Evolutionary conservation across 1,284 basidiomycete species (phyloP), one percentile per base, ranked within the genome.

Genomic region (Trametes pubescens): DNA sequence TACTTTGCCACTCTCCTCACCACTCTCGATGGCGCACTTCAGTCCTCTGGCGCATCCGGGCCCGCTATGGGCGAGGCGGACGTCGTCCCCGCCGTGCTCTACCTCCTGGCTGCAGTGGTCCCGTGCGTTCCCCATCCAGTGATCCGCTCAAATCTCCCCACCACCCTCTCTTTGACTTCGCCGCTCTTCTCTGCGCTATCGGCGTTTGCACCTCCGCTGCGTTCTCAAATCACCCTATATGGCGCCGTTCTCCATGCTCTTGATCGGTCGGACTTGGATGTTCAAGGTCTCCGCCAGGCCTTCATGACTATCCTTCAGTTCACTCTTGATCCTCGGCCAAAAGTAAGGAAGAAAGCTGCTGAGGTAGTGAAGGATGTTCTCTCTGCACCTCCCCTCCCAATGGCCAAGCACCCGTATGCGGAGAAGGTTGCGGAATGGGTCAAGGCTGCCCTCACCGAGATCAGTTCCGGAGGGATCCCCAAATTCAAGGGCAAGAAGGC

Each of bases 281-380:
- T 79, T 66, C 88, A 82, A 72, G 89, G 80, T 76, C 84, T 92
- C 70, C 87, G 92, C 51, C 90, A 94, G 74, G 82, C 86, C 1
- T 95, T 93, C 78, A 88, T 89, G 37, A 88, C 89, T 24, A 81
- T 97, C 52, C 81, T 99, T 52, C 89, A 93, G 64, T 81, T 99
- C 55, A 91, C 89, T 70, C 82, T 95, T 55, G 97, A 99, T 80
- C 85, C 90, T 1, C 83, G 97, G 51, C 97, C 98, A 40, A 99
- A 99, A 81, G 95, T 99, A 52, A 88, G 98, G 62, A 96, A 90
- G 78, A 88, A 91, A 68, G 96, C 97, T 10, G 91, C 92, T 61
- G 95, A 98, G 71, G 86, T 94, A 24, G 85, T 99, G 46, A 85
- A 84, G 67, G 90, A 93, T 69, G 83, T 96, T 4, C 82, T 96